phyloP scores from a whole-genome alignment of 2,329 filamentous ascomycete species.

The Colletotrichum godetiae region DNA sequence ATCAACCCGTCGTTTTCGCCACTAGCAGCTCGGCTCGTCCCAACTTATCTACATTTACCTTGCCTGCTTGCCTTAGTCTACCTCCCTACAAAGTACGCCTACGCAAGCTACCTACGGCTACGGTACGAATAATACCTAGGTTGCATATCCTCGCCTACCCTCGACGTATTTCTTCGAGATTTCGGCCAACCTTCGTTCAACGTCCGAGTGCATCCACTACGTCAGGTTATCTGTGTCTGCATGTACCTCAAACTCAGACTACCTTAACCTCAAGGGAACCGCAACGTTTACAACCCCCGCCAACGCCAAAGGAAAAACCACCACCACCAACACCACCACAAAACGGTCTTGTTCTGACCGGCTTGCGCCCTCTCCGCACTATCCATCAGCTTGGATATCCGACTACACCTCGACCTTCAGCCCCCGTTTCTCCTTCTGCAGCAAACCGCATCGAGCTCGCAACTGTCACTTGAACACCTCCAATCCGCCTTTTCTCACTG shows the following conservation, averaged over 20 bases:
- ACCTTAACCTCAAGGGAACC: background rate
- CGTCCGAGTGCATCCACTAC: constrained; percentile 4
- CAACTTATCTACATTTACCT: background rate
- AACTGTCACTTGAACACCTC: background rate
- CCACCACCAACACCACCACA: background rate
- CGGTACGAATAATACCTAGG: too few species aligned
- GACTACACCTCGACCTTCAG: background rate
- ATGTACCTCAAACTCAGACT: background rate
- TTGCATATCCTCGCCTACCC: background rate
- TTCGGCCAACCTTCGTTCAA: constrained; percentile 11
- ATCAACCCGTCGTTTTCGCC: background rate
- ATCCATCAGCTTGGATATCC: background rate
- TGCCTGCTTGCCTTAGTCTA: background rate
- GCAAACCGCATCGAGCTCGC: background rate
- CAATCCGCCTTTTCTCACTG: background rate
- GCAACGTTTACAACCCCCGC: constrained; percentile 1
- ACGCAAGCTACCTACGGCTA: too few species aligned
- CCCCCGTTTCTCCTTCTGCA: background rate
- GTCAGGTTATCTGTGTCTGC: background rate
- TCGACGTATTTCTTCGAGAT: background rate
- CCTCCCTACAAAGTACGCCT: too few species aligned
- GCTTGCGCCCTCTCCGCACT: constrained; percentile 3
- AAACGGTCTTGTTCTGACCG: constrained; percentile 3
- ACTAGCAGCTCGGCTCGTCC: background rate
- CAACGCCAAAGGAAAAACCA: background rate